Evolutionary conservation across 306 rosid genomes (phyloP), one percentile per base, ranked within the genome.

Genomic region (Carpinus viminea): DNA sequence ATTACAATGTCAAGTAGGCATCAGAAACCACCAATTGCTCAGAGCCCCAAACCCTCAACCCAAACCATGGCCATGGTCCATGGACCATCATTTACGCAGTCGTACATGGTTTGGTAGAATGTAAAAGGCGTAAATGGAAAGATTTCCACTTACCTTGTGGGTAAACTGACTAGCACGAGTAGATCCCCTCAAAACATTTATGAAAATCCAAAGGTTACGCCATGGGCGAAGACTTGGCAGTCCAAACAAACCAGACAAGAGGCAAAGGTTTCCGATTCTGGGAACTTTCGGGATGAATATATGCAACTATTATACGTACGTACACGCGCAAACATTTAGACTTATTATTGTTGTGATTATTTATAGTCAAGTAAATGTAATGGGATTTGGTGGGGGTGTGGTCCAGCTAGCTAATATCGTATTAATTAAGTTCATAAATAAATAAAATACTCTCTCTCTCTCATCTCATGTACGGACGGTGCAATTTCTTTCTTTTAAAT

Each of bases 371-470:
- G 65, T 9, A 12, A 46, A 9, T 48, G 52, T 9, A 9, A 18
- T 8, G 51, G 50, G 72, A 66, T 66, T 66, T 66, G 72, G 72
- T 41, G 31, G 15, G 8, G 9, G 51, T 66, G 72, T 66, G 51
- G 51, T n/a, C 47, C 72, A 66, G 51, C 72, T 38, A 66, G 0
- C 18, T 18, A 2, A 7, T 18, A 16, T 24, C 1, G 1, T 10
- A 31, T 31, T 31, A 31, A 31, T 31, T 31, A 2, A 31, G 34
- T 31, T 31, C 0, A 48, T 3, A 9, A 2, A 9, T 9, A 48
- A 48, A 11, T 9, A 2, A 48, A 48, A 12, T 48, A 12, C 5
- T 48, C 13, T 4, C 53, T 4, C 53, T 48, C 16, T 12, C 13
- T 48, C 34, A 31, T 31, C 34, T 31, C 34, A 31, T 11, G 3